A percentile compares a stretch with the other conserved stretches of the same genome.
Conservation (phyloP, 1,284 basidiomycete genomes). For the Ceratobasidium sp. region DNA sequence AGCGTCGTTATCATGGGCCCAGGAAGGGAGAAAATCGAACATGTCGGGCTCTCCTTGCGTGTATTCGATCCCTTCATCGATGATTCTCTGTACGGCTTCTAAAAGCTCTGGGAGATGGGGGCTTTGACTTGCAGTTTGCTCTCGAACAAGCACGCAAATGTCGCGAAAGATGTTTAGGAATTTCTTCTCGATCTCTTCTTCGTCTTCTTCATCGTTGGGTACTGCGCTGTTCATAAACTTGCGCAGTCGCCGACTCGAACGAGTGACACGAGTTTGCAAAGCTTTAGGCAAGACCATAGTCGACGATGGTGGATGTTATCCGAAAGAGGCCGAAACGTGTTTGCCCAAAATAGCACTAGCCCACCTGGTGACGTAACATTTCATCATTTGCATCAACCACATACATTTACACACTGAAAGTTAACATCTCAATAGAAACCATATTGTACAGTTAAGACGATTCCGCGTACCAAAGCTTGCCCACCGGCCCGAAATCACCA, state of each 20-base stretch:
- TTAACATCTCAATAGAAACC: too few relatives aligned
- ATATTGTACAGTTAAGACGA: too few relatives aligned
- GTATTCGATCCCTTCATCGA: neutral
- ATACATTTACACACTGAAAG: too few relatives aligned
- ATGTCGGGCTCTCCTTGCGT: neutral
- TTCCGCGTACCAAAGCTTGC: too few relatives aligned
- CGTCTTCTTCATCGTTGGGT: neutral
- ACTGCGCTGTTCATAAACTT: neutral
- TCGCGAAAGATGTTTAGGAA: conserved; percentile 10
- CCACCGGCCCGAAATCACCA: too few relatives aligned
- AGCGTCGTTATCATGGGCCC: conserved; percentile 19
- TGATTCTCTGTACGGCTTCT: neutral
- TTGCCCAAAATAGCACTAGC: conserved; percentile 5
- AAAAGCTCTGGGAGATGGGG: conserved; percentile 11
- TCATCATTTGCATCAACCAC: neutral
- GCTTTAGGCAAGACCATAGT: neutral
- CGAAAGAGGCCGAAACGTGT: neutral
- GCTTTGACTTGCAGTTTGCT: neutral
- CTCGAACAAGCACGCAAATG: conserved; percentile 19
- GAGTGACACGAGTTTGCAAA: neutral
- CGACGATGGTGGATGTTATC: neutral
- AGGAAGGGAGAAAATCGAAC: conserved; percentile 36
- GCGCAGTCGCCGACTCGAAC: neutral
- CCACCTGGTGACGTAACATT: neutral
- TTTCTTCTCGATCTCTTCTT: neutral